phyloP scores from a whole-genome alignment of 805 yeast species.

The Priceomyces fermenticarens region DNA sequence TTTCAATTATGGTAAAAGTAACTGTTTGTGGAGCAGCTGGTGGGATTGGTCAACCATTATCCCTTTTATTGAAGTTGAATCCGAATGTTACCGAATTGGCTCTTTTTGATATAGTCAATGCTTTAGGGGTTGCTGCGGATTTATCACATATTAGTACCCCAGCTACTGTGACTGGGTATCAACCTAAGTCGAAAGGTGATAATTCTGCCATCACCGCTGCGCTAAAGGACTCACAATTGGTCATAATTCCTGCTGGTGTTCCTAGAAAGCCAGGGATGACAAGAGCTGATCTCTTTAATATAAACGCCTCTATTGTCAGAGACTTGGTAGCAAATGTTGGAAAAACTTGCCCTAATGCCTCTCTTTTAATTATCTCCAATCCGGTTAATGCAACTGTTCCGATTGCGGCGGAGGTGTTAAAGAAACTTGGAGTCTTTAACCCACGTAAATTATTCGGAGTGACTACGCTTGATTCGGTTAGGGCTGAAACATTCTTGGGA shows the following conservation, averaged over 20 bases:
- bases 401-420: slow-evolving; percentile 48
- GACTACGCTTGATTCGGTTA: slow-evolving; percentile 43
- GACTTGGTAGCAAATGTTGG: slow-evolving; percentile 42
- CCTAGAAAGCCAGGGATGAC: slow-evolving; percentile 51
- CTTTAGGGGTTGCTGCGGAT: slow-evolving; percentile 46
- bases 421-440: slow-evolving; percentile 44
- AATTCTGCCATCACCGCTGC: slow-evolving; percentile 34
- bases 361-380: slow-evolving; percentile 44
- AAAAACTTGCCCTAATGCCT: slow-evolving; percentile 37
- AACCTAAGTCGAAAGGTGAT: slow-evolving; percentile 38
- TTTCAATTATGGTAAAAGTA: slow-evolving; percentile 35
- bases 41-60: slow-evolving; percentile 48
- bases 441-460: slow-evolving; percentile 46
- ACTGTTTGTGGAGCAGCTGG: slow-evolving; percentile 51
- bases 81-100: slow-evolving; percentile 37
- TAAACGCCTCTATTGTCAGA: slow-evolving; percentile 43
- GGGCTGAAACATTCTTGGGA: slow-evolving; percentile 46
- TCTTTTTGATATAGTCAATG: slow-evolving; percentile 43
- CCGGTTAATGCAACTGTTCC: slow-evolving; percentile 48
- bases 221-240: slow-evolving; percentile 36
- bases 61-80: slow-evolving; percentile 40
- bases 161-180: slow-evolving; percentile 39
- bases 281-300: slow-evolving; percentile 45
- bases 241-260: slow-evolving; percentile 46
- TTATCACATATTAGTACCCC: slow-evolving; percentile 41